These are phyloP conservation scores for cucumber (Cucumis sativus) DNA, from an alignment of 306 rosid species.

Conservation along the genomic window Cucumber_9930_V3 NC_026660.2:25769501-25770000, in stretches of 20 bases:
- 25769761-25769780: slow-evolving; percentile 55
- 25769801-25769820: slow-evolving; percentile 37
- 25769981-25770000: slow-evolving; percentile 73
- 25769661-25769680: neutral
- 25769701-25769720: slow-evolving; percentile 4
- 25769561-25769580: neutral
- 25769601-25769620: neutral
- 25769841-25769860: slow-evolving; percentile 55
- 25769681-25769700: neutral
- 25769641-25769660: neutral
- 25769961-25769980: slow-evolving; percentile 52
- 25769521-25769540: slow-evolving; percentile 32
- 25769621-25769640: neutral
- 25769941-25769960: slow-evolving; percentile 82
- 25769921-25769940: slow-evolving; percentile 31
- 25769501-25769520: slow-evolving; percentile 27
- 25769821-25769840: slow-evolving; percentile 41
- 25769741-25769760: slow-evolving; percentile 30
- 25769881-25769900: slow-evolving; percentile 52
- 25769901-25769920: slow-evolving; percentile 34
- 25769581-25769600: slow-evolving; percentile 8
- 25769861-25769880: slow-evolving; percentile 44
- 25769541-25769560: neutral
- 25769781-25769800: slow-evolving; percentile 39
- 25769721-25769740: slow-evolving; percentile 25